phyloP scores from a whole-genome alignment of 2,329 filamentous ascomycete species.

The Nannizzia gypsea region DNA sequence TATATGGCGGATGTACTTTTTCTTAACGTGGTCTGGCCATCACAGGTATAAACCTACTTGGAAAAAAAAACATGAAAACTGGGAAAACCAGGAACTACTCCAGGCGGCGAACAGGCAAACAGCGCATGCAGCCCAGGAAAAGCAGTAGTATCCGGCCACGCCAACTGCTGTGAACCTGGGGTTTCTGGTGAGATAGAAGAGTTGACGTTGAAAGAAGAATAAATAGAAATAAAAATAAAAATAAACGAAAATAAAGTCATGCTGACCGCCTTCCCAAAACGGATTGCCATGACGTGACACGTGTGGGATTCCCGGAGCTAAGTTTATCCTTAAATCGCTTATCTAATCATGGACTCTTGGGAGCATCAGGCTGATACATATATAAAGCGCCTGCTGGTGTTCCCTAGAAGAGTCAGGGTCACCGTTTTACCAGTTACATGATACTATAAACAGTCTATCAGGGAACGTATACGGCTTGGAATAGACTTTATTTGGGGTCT shows the following conservation, averaged over 20 bases:
- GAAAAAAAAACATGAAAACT: neutral
- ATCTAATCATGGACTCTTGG: neutral
- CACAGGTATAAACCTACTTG: neutral
- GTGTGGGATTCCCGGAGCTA: neutral
- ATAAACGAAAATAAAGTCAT: constrained; percentile 1
- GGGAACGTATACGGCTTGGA: neutral
- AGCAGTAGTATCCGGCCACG: neutral
- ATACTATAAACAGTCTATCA: neutral
- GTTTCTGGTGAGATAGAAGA: neutral
- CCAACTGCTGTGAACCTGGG: neutral
- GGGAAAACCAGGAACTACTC: neutral
- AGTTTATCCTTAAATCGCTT: neutral
- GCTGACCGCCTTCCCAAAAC: constrained; percentile 2
- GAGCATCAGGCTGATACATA: too few relatives aligned
- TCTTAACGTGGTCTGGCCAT: neutral
- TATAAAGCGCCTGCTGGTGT: too few relatives aligned
- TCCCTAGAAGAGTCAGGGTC: too few relatives aligned
- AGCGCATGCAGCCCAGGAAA: neutral
- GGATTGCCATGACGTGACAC: constrained; percentile 10
- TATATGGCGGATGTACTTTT: constrained; percentile 1
- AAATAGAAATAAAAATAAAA: constrained; percentile 1
- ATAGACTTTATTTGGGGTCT: neutral
- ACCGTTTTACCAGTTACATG: neutral
- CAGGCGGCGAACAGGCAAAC: neutral
- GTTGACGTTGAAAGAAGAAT: neutral